Conservation (phyloP, 2,329 filamentous ascomycete species). For the Raffaelea albimanens region DNA sequence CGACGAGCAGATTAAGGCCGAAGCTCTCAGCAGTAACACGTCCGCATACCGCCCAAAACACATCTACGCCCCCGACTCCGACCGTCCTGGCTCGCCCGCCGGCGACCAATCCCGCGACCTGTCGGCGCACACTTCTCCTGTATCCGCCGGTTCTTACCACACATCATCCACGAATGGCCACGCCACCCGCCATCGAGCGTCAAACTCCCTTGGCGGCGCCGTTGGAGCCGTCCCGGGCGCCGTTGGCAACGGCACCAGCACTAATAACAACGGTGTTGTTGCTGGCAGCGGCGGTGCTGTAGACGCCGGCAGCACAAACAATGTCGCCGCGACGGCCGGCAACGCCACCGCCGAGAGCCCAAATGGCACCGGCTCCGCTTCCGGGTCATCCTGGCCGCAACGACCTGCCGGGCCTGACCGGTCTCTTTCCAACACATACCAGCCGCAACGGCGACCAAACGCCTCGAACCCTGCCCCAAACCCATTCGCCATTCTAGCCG, state of each 20-base stretch:
- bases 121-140: constrained; percentile 25
- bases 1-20: constrained; percentile 30
- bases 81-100: constrained; percentile 34
- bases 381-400: constrained; percentile 36
- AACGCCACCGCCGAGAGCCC: constrained; percentile 13
- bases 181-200: constrained; percentile 28
- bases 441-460: constrained; percentile 46
- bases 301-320: constrained; percentile 10
- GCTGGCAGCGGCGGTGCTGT: constrained; percentile 6
- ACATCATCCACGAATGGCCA: constrained; percentile 31
- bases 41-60: constrained; percentile 26
- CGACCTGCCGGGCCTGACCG: constrained; percentile 60
- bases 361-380: constrained; percentile 15
- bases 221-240: background rate
- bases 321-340: constrained; percentile 1
- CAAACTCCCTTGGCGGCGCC: constrained; percentile 6
- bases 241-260: background rate
- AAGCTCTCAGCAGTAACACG: too few relatives aligned
- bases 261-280: constrained; percentile 13
- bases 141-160: constrained; percentile 32
- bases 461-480: constrained; percentile 17
- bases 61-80: constrained; percentile 33
- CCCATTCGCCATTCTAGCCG: constrained; percentile 17
- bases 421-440: constrained; percentile 73
- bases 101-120: constrained; percentile 34